These are phyloP conservation scores for Phyllachora maydis DNA, from an alignment of 2,329 filamentous ascomycete genomes.

Conservation along the genomic window DNA sequence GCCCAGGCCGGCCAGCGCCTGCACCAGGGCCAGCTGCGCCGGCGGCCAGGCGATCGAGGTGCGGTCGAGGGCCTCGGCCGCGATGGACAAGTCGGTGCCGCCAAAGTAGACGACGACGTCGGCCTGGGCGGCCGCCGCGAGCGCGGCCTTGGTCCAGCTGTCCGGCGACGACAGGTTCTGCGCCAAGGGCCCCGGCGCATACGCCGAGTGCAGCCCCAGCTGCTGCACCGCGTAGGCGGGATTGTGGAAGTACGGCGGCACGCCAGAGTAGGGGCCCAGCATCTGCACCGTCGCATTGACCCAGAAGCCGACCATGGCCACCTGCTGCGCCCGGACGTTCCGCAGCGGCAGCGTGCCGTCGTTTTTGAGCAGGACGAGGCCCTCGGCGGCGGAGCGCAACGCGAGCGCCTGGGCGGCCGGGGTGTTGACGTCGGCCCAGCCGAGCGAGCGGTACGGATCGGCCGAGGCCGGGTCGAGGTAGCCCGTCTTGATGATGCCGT, in stretches of 20 bases:
- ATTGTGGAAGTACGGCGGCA: constrained; percentile 29
- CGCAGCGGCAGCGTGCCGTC: constrained; percentile 25
- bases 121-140: constrained; percentile 18
- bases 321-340: constrained; percentile 23
- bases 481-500: constrained; percentile 12
- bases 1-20: constrained; percentile 15
- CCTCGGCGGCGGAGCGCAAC: constrained; percentile 26
- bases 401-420: constrained; percentile 31
- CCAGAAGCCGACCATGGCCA: constrained; percentile 35
- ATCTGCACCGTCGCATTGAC: constrained; percentile 33
- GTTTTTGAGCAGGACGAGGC: constrained; percentile 30
- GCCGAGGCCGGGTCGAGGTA: constrained; percentile 9
- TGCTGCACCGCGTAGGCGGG: constrained; percentile 28
- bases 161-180: constrained; percentile 8
- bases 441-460: constrained; percentile 26
- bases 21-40: constrained; percentile 27
- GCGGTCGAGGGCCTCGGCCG: constrained; percentile 29
- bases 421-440: constrained; percentile 31
- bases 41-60: constrained; percentile 26
- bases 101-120: constrained; percentile 33
- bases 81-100: constrained; percentile 29
- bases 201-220: constrained; percentile 20
- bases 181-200: constrained; percentile 13
- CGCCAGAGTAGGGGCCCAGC: constrained; percentile 35
- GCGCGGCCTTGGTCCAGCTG: constrained; percentile 12